phyloP scores from a whole-genome alignment of 1,139 yeast species.

The Taphrina flavorubra region DNA sequence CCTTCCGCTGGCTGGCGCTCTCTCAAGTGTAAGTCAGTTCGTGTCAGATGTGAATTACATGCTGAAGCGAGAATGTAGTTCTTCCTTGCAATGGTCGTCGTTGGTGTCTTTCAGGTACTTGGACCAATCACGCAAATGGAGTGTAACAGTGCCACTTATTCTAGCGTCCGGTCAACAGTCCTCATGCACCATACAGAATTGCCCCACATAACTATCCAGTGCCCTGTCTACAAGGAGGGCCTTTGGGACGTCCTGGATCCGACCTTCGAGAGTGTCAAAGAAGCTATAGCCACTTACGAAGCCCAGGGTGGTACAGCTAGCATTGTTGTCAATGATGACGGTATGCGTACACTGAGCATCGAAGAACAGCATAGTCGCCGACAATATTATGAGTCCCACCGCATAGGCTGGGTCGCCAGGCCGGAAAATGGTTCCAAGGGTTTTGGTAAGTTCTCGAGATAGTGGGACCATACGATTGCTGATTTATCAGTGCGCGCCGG shows the following conservation, averaged over 20 bases:
- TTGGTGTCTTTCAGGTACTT: constrained; percentile 38
- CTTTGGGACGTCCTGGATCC: constrained; percentile 42
- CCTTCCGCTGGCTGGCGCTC: constrained; percentile 40
- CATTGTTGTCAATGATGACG: constrained; percentile 44
- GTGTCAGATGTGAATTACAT: too few relatives aligned
- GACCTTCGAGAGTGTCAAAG: constrained; percentile 41
- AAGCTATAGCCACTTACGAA: constrained; percentile 42
- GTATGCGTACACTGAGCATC: constrained; percentile 39
- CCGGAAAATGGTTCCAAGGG: constrained; percentile 43
- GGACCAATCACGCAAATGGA: constrained; percentile 45
- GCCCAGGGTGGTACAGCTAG: constrained; percentile 44
- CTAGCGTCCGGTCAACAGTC: constrained; percentile 38
- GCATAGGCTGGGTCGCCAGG: constrained; percentile 44
- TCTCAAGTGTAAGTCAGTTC: constrained; percentile 42
- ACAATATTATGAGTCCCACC: constrained; percentile 40
- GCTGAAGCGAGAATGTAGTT: neutral
- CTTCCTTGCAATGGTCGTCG: constrained; percentile 42
- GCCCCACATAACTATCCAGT: constrained; percentile 45
- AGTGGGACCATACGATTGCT: neutral
- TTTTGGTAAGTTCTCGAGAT: constrained; percentile 9
- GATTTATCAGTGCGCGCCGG: constrained; percentile 39
- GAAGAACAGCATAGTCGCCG: constrained; percentile 29
- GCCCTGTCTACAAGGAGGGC: constrained; percentile 45
- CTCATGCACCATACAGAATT: constrained; percentile 7
- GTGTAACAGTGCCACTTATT: constrained; percentile 42